Evolutionary conservation across 371 early-diverging fungal species (phyloP), one percentile per base, ranked within the genome.

Genomic region (Mortierella sp.): DNA sequence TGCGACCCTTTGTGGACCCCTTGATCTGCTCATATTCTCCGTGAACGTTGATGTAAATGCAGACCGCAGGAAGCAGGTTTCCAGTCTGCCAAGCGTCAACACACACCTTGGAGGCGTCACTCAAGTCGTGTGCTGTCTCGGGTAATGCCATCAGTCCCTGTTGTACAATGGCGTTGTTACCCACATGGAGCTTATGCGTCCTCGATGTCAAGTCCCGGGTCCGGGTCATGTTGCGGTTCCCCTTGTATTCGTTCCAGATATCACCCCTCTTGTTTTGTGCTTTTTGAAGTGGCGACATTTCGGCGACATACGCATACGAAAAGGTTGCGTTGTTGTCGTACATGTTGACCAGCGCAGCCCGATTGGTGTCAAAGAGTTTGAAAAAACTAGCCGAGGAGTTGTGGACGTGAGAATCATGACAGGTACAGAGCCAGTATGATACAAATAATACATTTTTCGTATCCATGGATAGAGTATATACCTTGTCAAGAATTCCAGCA

Each of bases 81-180:
- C 58, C 66, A 12, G 66, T 65, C 41, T 65, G 66, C 53, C 58
- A 65, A n/a, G 66, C 66, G 12, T 65, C 66, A 15, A 65, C 59
- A 4, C 59, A 51, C 15, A 65, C 19, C 59, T 65, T 65, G 23
- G 66, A 51, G 46, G 59, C 66, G 28, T 65, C 66, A 23, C 37
- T 28, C n/a, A 65, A 47, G n/a, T 65, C 39, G 24, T 65, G 66
- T 15, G 41, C 57, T 21, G 66, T 65, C 34, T 56, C 28, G 2
- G 66, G 58, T 7, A 65, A 46, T 6, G 27, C 14, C 26, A 65
- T n/a, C 12, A 65, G 30, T 24, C 66, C 66, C 21, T 58, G 37
- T 12, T 58, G 50, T n/a, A 65, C 41, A 28, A 65, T 65, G 17
- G 52, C 39, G 15, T 14, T 24, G 48, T 58, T 65, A 11, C 66